These are phyloP conservation scores for Saccharomyces hybrid DNA, from an alignment of 1,139 yeast species.

Conservation along the genomic window DNA sequence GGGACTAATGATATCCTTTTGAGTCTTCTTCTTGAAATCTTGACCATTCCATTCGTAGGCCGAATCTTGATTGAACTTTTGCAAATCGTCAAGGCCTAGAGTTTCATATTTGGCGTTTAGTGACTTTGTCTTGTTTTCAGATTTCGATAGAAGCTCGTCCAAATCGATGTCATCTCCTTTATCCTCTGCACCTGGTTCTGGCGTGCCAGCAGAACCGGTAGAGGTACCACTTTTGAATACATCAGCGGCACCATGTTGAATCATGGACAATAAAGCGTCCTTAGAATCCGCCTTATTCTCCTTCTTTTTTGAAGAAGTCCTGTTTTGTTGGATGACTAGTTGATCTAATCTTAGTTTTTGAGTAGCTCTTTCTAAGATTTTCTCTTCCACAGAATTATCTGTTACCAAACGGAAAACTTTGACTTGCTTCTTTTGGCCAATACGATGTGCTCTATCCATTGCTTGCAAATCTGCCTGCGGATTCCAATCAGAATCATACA, in stretches of 20 bases:
- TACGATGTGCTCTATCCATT: slow-evolving; percentile 97
- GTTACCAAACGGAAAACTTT: slow-evolving; percentile 86
- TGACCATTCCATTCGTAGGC: slow-evolving; percentile 86
- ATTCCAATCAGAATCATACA: slow-evolving; percentile 96
- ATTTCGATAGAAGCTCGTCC: slow-evolving; percentile 67
- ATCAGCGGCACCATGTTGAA: slow-evolving; percentile 91
- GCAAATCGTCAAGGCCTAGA: slow-evolving; percentile 84
- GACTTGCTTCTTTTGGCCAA: slow-evolving; percentile 95
- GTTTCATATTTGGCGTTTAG: slow-evolving; percentile 74
- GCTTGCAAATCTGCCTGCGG: slow-evolving; percentile 99
- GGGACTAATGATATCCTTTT: slow-evolving; percentile 35
- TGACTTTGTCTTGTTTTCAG: slow-evolving; percentile 72
- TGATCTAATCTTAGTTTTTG: slow-evolving; percentile 90
- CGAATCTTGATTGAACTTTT: slow-evolving; percentile 58
- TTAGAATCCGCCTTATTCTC: slow-evolving; percentile 51
- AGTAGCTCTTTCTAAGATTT: slow-evolving; percentile 90
- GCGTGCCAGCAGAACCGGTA: slow-evolving; percentile 21
- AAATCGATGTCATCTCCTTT: slow-evolving; percentile 54
- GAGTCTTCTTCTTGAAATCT: slow-evolving; percentile 61
- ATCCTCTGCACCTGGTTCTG: slow-evolving; percentile 31
- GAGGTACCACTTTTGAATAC: slow-evolving; percentile 49
- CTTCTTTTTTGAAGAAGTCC: slow-evolving; percentile 42
- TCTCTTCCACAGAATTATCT: slow-evolving; percentile 93
- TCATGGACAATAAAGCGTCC: slow-evolving; percentile 87
- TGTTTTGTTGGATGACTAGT: slow-evolving; percentile 90